Percentiles rank a stretch among this genome's conserved stretches.
phyloP scores from a whole-genome alignment of 2,329 filamentous ascomycete genomes.

The Cryphonectria japonica region DNA sequence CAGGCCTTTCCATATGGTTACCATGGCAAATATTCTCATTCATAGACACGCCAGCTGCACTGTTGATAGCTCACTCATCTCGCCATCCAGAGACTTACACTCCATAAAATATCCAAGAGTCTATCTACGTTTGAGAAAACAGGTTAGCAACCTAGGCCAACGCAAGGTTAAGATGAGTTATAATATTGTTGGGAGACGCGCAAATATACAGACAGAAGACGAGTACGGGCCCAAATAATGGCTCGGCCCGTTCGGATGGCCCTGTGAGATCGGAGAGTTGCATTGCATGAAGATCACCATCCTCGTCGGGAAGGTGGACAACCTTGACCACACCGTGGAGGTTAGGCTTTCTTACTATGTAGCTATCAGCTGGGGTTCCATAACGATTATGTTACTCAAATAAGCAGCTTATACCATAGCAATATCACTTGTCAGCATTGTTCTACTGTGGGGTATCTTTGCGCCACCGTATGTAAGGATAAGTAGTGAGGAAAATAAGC shows the following conservation, averaged over 20 bases:
- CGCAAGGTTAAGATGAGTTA: background rate
- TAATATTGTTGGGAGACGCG: background rate
- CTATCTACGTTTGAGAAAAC: no score
- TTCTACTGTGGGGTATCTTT: background rate
- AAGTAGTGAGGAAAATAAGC: background rate
- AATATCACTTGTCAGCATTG: background rate
- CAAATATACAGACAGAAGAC: background rate
- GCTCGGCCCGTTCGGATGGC: background rate
- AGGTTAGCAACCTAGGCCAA: background rate
- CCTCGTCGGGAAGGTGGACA: constrained; percentile 10
- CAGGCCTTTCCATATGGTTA: no score
- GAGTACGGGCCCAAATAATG: background rate
- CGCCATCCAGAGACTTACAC: no score
- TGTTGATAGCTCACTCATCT: no score
- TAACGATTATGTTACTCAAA: background rate
- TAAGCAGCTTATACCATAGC: background rate
- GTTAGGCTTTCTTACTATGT: no score
- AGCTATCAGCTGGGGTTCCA: background rate
- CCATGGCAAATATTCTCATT: no score
- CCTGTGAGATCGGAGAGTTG: background rate
- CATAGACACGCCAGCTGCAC: no score
- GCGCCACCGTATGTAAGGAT: background rate
- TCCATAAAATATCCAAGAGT: no score
- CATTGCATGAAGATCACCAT: constrained; percentile 5
- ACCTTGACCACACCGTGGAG: background rate